Evolutionary conservation across 164 flowering plant genomes (phyloP), one percentile per base, ranked within the genome.

Genomic region (Tetrastigma voinierianum): DNA sequence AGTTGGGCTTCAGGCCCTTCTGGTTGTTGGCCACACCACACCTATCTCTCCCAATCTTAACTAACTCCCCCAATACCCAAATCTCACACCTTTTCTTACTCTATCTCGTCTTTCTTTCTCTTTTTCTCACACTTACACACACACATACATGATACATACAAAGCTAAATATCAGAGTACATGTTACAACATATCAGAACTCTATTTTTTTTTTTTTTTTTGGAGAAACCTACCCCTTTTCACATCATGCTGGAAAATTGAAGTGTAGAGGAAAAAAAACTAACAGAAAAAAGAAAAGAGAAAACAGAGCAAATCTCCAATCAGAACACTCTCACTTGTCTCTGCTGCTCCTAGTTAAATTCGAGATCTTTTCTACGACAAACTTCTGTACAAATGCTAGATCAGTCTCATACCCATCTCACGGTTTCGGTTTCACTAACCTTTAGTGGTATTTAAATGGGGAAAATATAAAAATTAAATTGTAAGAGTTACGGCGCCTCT

Each of bases 11-110:
- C 49, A n/a, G 23, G 44, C 70, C 78, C 70, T 74, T 66, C 59
- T 76, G 84, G 84, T 83, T 79, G 84, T 76, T 83, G 84, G 77
- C 81, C 77, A 51, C 46, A 67, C 76, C 66, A 61, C n/a, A n/a
- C n/a, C n/a, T n/a, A n/a, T n/a, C n/a, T 68, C 78, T 59, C 24
- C 78, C 68, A 49, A 23, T 9, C 69, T 55, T 66, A 76, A 67
- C 78, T 60, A 71, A n/a, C n/a, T n/a, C n/a, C n/a, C 76, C 61
- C 61, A 71, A 57, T 56, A 61, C 64, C 70, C 53, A 60, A 46
- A 15, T 49, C 51, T 58, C 10, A 51, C 64, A 49, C 32, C 53
- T 62, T 32, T 32, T 44, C 18, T 23, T 45, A 16, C 20, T 14
- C 25, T n/a, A 44, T n/a, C 20, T 18, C 25, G 25, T n/a, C 51